Percentiles rank a stretch among this genome's conserved stretches.
These are phyloP conservation scores for Epipyxis sp. DNA, from an alignment of 108 stramenopile species.

Conservation along the genomic window DNA sequence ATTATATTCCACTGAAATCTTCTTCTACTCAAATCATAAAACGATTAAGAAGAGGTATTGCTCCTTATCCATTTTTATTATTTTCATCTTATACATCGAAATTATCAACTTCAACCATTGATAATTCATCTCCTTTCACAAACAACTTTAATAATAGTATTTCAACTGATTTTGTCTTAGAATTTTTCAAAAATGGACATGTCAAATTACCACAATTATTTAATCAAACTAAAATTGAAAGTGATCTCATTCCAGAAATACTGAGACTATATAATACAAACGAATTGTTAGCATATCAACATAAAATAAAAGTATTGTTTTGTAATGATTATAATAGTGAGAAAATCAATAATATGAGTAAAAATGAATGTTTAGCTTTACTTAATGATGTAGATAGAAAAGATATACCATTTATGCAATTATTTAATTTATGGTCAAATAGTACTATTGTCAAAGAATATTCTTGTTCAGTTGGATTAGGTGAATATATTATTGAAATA, in stretches of 20 bases:
- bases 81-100: no score
- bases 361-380: conserved; percentile 27
- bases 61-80: no score
- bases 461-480: not conserved
- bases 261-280: not conserved
- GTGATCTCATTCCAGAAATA: not conserved
- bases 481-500: no score
- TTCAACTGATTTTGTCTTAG: no score
- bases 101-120: no score
- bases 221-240: not conserved
- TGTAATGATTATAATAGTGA: conserved; percentile 33
- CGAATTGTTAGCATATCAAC: conserved; percentile 40
- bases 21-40: no score
- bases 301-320: conserved; percentile 41
- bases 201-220: not conserved
- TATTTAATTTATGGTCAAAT: not conserved
- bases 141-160: no score
- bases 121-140: no score
- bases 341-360: conserved; percentile 30
- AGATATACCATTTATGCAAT: conserved; percentile 41
- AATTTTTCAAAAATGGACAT: not conserved
- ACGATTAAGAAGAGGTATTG: no score
- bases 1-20: no score
- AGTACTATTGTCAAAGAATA: not conserved
- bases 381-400: conserved; percentile 30